Evolutionary conservation across 805 yeast genomes (phyloP).

Genomic region (Starmerella apis): DNA sequence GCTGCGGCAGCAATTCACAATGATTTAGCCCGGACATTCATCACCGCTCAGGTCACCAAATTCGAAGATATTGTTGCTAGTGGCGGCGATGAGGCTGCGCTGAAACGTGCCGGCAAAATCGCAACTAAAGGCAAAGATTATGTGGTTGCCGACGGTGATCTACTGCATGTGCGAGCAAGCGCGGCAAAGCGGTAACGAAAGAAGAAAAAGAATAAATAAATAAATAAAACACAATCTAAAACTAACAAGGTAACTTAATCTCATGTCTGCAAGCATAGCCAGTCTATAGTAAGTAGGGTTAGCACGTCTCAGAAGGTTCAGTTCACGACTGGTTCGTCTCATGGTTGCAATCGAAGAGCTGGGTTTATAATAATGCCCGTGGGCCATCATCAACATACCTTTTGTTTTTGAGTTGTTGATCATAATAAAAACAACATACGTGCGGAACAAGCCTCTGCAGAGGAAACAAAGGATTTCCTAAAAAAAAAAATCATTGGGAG

Average conservation of each 20-base stretch:
- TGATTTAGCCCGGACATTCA: constrained; percentile 70
- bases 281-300: constrained; percentile 14
- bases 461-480: background rate
- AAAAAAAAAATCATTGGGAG: background rate
- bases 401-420: constrained; percentile 5
- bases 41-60: constrained; percentile 64
- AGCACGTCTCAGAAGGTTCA: constrained; percentile 25
- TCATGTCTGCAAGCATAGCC: background rate
- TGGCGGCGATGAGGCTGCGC: constrained; percentile 43
- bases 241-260: background rate
- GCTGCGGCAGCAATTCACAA: constrained; percentile 89
- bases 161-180: constrained; percentile 52
- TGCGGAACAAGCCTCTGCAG: too few species aligned
- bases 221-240: background rate
- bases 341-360: constrained; percentile 32
- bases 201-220: too few species aligned
- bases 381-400: constrained; percentile 27
- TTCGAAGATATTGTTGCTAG: constrained; percentile 45
- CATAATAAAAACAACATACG: too few species aligned
- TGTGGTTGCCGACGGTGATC: constrained; percentile 74
- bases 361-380: constrained; percentile 28
- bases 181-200: constrained; percentile 18
- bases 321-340: constrained; percentile 24
- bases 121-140: constrained; percentile 67
- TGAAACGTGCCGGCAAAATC: constrained; percentile 50